phyloP scores from a whole-genome alignment of 108 stramenopile species.

The Epipyxis sp. region DNA sequence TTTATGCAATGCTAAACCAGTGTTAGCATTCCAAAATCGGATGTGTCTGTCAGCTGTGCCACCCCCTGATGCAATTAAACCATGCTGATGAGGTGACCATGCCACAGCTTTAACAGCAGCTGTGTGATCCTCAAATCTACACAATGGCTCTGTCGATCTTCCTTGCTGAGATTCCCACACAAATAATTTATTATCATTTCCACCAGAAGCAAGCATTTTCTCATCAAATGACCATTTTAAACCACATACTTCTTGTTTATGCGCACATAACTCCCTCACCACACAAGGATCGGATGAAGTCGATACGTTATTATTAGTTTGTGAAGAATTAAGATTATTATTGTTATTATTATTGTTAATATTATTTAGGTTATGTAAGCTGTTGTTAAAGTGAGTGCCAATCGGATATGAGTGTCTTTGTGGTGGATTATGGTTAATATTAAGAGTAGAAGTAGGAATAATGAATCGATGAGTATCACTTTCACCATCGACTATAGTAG shows the following conservation, averaged over 20 bases:
- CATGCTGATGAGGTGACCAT: conserved; percentile 96
- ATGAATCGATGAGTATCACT: too few relatives aligned
- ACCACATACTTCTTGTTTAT: conserved; percentile 97
- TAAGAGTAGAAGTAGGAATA: too few relatives aligned
- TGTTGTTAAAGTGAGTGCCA: too few relatives aligned
- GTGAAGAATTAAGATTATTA: not conserved
- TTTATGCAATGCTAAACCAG: conserved; percentile 69
- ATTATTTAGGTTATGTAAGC: too few relatives aligned
- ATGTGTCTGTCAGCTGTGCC: conserved; percentile 97
- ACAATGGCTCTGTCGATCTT: conserved; percentile 25
- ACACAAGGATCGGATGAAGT: conserved; percentile 1
- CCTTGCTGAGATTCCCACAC: conserved; percentile 67
- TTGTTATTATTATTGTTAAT: too few relatives aligned
- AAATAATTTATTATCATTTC: conserved; percentile 95
- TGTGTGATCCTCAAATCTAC: conserved; percentile 74
- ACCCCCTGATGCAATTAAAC: conserved; percentile 91
- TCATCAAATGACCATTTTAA: conserved; percentile 91
- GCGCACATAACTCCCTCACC: conserved; percentile 61
- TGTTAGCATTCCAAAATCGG: conserved; percentile 93
- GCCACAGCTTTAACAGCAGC: conserved; percentile 99
- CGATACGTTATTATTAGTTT: not conserved
- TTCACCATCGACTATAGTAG: too few relatives aligned
- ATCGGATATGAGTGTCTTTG: too few relatives aligned
- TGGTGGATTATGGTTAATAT: too few relatives aligned
- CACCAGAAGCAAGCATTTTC: conserved; percentile 75